These are phyloP conservation scores for Spathaspora sp. DNA, from an alignment of 1,139 yeast species.

Conservation along the genomic window DNA sequence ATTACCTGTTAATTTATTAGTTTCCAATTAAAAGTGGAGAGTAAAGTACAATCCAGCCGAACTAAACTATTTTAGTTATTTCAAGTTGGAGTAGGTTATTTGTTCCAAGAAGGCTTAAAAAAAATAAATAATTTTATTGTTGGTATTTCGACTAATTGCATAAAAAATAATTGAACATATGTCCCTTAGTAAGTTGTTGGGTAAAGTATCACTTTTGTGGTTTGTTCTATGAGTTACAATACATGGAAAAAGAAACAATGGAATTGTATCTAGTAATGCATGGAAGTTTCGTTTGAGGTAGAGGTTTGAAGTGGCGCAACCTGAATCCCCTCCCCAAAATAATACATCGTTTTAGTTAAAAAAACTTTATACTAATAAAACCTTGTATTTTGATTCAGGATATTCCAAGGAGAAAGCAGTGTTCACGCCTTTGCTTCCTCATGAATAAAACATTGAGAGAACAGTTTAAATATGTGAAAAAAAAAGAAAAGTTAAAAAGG, in stretches of 20 bases:
- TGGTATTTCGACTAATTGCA: not conserved
- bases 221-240: not conserved
- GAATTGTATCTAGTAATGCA: not conserved
- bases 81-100: not conserved
- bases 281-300: not conserved
- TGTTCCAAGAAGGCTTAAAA: not conserved
- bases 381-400: not conserved
- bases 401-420: too few relatives aligned
- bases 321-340: not conserved
- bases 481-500: not conserved
- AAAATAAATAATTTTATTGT: not conserved
- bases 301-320: not conserved
- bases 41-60: too few relatives aligned
- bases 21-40: too few relatives aligned
- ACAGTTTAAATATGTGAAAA: not conserved
- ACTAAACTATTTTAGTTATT: too few relatives aligned
- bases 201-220: not conserved
- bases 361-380: not conserved
- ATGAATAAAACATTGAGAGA: not conserved
- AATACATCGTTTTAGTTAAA: too few relatives aligned
- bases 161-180: not conserved
- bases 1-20: too few relatives aligned
- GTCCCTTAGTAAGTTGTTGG: not conserved
- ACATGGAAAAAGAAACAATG: not conserved
- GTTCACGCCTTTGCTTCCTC: not conserved